Percentiles rank a stretch among this genome's conserved stretches.
Evolutionary conservation across 2,329 filamentous ascomycete species (phyloP).

Genomic region (Clonostachys byssicola): DNA sequence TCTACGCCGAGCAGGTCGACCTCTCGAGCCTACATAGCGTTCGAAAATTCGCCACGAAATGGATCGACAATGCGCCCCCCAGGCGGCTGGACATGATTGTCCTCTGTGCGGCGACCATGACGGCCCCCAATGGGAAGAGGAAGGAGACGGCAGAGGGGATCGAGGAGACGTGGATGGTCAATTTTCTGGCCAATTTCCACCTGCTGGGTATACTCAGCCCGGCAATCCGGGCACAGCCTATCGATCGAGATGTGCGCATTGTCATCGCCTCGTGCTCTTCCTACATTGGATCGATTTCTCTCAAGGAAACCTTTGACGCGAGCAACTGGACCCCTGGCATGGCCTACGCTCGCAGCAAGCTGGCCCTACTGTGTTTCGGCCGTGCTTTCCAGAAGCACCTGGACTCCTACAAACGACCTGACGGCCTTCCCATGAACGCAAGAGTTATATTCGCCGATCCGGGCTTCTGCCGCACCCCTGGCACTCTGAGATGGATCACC

Average conservation of each 20-base stretch:
- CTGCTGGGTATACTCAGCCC: slow-evolving; percentile 87
- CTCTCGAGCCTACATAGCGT: slow-evolving; percentile 85
- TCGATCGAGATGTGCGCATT: slow-evolving; percentile 88
- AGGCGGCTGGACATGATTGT: slow-evolving; percentile 87
- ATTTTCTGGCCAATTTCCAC: slow-evolving; percentile 95
- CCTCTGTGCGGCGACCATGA: slow-evolving; percentile 76
- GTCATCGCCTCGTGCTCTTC: slow-evolving; percentile 83
- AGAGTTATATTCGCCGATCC: slow-evolving; percentile 86
- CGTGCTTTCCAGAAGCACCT: slow-evolving; percentile 91
- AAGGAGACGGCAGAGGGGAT: slow-evolving; percentile 29
- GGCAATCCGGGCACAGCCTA: slow-evolving; percentile 83
- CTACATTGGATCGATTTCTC: slow-evolving; percentile 74
- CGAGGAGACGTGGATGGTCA: slow-evolving; percentile 51
- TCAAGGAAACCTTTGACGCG: slow-evolving; percentile 46
- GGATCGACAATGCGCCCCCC: slow-evolving; percentile 93
- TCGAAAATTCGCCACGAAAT: slow-evolving; percentile 90
- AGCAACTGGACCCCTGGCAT: slow-evolving; percentile 49
- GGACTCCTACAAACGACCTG: slow-evolving; percentile 76
- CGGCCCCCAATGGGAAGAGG: slow-evolving; percentile 59
- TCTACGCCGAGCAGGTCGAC: slow-evolving; percentile 95
- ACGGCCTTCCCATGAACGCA: slow-evolving; percentile 76
- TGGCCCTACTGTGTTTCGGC: slow-evolving; percentile 87
- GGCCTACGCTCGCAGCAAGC: slow-evolving; percentile 62
- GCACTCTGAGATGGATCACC: slow-evolving; percentile 82
- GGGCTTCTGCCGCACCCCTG: slow-evolving; percentile 78